phyloP scores from a whole-genome alignment of 768 basidiomycete genomes.

The Peribolospora kevripleyi region DNA sequence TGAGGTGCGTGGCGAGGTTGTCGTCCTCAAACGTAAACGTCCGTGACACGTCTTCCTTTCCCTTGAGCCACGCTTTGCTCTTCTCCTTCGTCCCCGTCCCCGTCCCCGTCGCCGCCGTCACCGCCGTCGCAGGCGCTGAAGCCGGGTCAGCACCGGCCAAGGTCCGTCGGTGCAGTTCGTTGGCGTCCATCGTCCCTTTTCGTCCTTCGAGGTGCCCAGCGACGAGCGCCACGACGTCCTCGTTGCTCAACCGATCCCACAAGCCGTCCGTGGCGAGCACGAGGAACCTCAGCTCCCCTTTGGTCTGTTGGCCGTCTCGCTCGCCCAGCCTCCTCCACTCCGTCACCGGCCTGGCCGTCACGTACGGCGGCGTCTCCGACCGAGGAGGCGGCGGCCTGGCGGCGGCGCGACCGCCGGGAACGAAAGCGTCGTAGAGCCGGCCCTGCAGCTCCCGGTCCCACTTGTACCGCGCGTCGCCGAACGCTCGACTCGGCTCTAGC shows the following conservation, averaged over 20 bases:
- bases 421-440: conserved; percentile 50
- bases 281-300: conserved; percentile 36
- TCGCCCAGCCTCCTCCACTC: conserved; percentile 9
- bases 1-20: conserved; percentile 55
- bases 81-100: conserved; percentile 21
- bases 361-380: conserved; percentile 62
- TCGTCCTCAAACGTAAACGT: conserved; percentile 36
- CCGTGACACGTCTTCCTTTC: conserved; percentile 7
- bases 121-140: conserved; percentile 41
- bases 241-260: conserved; percentile 42
- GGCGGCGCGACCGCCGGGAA: conserved; percentile 9
- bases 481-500: conserved; percentile 38
- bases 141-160: conserved; percentile 20
- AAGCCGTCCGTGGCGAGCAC: conserved; percentile 73
- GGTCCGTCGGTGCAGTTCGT: conserved; percentile 5
- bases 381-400: not conserved
- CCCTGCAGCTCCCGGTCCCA: conserved; percentile 38
- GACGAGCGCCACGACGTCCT: conserved; percentile 67
- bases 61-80: conserved; percentile 22
- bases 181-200: conserved; percentile 16
- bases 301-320: conserved; percentile 1
- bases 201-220: conserved; percentile 54
- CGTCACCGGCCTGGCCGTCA: conserved; percentile 30
- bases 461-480: conserved; percentile 68
- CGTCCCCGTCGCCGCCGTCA: conserved; percentile 22